Percentiles rank a stretch among this genome's conserved stretches.
phyloP scores from a whole-genome alignment of 2,329 filamentous ascomycete species.

The Malbranchea cinnamomea region DNA sequence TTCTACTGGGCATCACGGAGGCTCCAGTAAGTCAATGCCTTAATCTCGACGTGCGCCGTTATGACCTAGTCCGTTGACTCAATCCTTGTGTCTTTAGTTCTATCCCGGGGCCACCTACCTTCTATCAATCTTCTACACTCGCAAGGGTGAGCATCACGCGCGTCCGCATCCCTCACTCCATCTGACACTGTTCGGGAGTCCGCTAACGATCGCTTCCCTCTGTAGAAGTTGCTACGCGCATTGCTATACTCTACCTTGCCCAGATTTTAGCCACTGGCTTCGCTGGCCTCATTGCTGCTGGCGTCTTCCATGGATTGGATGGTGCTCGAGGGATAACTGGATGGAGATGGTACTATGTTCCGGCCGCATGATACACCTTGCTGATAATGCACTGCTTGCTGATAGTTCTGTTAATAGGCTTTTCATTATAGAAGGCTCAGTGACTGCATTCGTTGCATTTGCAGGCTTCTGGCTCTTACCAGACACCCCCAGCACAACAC shows the following conservation, averaged over 20 bases:
- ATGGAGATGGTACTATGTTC: slow-evolving; percentile 41
- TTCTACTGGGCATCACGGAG: slow-evolving; percentile 11
- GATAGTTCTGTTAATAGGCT: slow-evolving; percentile 7
- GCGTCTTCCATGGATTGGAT: slow-evolving; percentile 17
- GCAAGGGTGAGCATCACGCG: slow-evolving; percentile 37
- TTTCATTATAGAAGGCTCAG: slow-evolving; percentile 11
- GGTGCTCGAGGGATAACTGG: slow-evolving; percentile 16
- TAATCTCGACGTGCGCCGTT: slow-evolving; percentile 30
- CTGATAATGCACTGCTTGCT: not conserved
- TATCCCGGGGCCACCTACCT: slow-evolving; percentile 49
- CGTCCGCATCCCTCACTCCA: too few relatives aligned
- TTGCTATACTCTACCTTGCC: slow-evolving; percentile 10
- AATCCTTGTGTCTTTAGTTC: slow-evolving; percentile 29
- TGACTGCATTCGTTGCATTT: slow-evolving; percentile 9
- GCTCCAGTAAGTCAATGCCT: slow-evolving; percentile 11
- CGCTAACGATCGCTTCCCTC: too few relatives aligned
- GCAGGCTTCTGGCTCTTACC: slow-evolving; percentile 10
- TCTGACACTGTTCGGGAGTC: too few relatives aligned
- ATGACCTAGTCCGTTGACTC: slow-evolving; percentile 26
- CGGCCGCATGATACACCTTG: slow-evolving; percentile 33
- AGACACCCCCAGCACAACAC: slow-evolving; percentile 11
- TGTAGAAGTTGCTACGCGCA: slow-evolving; percentile 13
- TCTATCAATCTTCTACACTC: slow-evolving; percentile 53
- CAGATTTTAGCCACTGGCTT: slow-evolving; percentile 12
- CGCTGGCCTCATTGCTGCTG: slow-evolving; percentile 11